These are phyloP conservation scores for Nigrospora osmanthi DNA, from an alignment of 2,329 filamentous ascomycete species.

Conservation along the genomic window DNA sequence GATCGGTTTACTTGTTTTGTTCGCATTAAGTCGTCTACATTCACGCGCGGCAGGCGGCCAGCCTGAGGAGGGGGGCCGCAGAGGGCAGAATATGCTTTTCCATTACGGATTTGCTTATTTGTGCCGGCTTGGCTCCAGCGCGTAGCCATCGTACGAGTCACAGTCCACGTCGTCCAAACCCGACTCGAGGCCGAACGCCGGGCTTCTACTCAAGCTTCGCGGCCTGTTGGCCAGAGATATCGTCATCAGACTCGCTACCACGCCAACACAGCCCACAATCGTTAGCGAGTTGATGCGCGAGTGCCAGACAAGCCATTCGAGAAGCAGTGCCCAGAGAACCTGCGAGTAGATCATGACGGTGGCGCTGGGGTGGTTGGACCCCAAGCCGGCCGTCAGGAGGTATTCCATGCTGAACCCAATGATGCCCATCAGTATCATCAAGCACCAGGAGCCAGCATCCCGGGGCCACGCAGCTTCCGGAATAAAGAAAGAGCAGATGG, in stretches of 20 bases:
- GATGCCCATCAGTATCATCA: background rate
- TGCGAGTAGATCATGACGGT: slow-evolving; percentile 2
- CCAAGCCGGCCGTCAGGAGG: background rate
- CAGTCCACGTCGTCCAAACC: background rate
- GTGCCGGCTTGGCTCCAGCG: no score
- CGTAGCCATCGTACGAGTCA: background rate
- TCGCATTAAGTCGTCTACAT: no score
- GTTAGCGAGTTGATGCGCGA: background rate
- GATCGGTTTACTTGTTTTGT: no score
- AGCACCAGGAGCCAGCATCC: background rate
- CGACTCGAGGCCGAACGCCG: background rate
- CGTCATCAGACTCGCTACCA: background rate
- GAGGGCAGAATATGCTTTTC: no score
- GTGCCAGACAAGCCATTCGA: background rate
- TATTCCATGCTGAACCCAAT: slow-evolving; percentile 1
- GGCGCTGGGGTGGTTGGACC: background rate
- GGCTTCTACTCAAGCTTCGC: background rate
- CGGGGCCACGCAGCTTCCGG: background rate
- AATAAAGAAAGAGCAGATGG: background rate
- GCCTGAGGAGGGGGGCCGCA: no score
- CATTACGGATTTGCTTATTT: no score
- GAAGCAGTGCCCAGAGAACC: background rate
- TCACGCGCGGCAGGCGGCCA: no score
- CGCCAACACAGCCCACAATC: background rate
- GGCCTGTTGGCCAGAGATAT: background rate